phyloP scores from a whole-genome alignment of 176 grass and related monocot species.

The Avena insularis region DNA sequence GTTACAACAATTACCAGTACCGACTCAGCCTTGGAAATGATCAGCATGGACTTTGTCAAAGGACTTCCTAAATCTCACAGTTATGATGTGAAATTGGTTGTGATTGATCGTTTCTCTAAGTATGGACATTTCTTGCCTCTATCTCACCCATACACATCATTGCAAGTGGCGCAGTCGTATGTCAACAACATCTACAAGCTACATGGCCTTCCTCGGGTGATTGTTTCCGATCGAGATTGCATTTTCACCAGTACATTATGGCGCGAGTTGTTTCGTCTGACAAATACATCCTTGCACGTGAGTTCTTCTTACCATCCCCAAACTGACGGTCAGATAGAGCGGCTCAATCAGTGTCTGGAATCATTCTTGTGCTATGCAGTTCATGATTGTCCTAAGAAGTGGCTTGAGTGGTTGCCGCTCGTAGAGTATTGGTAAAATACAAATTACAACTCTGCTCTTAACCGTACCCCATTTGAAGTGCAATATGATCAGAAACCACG shows the following conservation, averaged over 20 bases:
- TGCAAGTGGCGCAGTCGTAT: neutral
- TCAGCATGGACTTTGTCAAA: neutral
- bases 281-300: too few relatives aligned
- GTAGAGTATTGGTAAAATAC: neutral
- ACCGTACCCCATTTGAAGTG: neutral
- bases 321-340: too few relatives aligned
- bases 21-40: neutral
- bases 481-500: neutral
- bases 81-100: neutral
- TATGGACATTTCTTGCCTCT: neutral
- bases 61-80: neutral
- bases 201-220: neutral
- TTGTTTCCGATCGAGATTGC: neutral
- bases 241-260: neutral
- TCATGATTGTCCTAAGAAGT: neutral
- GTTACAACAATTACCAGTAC: neutral
- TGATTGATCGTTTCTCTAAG: neutral
- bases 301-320: neutral
- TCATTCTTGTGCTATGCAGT: neutral
- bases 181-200: neutral
- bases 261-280: neutral
- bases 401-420: neutral
- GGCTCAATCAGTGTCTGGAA: neutral
- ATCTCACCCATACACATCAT: neutral
- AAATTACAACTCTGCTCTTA: neutral